A percentile compares a stretch with the other conserved stretches of the same genome.
phyloP scores from a whole-genome alignment of 2,329 filamentous ascomycete genomes.

The Lachnum nothofagi region DNA sequence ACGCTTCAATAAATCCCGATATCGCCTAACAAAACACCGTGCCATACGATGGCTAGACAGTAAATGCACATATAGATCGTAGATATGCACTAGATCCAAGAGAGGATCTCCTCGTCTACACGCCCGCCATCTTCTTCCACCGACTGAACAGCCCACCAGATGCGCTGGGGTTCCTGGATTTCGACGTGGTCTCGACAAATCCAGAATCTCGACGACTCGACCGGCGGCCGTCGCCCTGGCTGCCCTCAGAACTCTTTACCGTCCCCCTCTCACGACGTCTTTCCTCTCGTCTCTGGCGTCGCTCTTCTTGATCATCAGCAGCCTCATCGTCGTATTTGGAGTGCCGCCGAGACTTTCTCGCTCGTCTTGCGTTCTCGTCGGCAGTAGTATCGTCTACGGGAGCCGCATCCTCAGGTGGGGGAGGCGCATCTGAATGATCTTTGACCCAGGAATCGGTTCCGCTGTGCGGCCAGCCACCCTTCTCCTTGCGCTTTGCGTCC shows the following conservation, averaged over 20 bases:
- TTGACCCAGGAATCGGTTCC: constrained; percentile 64
- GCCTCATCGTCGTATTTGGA: constrained; percentile 24
- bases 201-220: constrained; percentile 26
- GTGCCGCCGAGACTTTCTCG: constrained; percentile 27
- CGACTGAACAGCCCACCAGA: constrained; percentile 56
- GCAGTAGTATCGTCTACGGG: constrained; percentile 22
- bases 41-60: constrained; percentile 2
- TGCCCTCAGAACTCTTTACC: constrained; percentile 30
- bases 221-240: constrained; percentile 28
- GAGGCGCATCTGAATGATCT: constrained; percentile 57
- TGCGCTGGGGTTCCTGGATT: constrained; percentile 58
- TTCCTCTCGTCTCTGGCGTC: constrained; percentile 26
- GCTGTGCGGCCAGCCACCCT: constrained; percentile 54
- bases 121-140: constrained; percentile 29
- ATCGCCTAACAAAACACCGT: constrained; percentile 1
- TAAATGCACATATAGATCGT: neutral
- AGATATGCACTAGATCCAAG: neutral
- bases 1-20: neutral
- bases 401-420: constrained; percentile 43
- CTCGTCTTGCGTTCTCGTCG: constrained; percentile 26
- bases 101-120: constrained; percentile 10
- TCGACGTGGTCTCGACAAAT: constrained; percentile 29
- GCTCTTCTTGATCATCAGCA: constrained; percentile 26
- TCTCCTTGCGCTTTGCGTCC: constrained; percentile 26
- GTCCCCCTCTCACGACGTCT: constrained; percentile 26